Conservation (phyloP, 257 asterid genomes). For the Jacaranda mimosifolia region DNA sequence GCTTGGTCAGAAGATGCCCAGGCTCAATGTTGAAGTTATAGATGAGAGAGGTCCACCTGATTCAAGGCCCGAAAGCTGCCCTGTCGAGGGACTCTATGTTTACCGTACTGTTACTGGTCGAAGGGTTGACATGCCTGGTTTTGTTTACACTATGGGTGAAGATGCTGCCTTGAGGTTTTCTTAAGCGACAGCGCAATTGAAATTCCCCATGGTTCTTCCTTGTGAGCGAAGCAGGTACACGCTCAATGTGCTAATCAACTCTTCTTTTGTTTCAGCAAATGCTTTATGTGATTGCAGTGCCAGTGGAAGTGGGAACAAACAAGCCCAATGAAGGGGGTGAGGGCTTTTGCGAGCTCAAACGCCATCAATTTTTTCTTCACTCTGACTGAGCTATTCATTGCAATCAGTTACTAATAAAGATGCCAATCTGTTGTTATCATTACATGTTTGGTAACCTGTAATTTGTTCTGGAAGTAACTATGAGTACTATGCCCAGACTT, state of each 20-base stretch:
- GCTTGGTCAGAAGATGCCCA: constrained; percentile 83
- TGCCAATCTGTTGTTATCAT: constrained; percentile 32
- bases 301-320: constrained; percentile 39
- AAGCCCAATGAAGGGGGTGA: constrained; percentile 13
- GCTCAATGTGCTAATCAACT: constrained; percentile 9
- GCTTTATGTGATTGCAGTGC: constrained; percentile 50
- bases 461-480: constrained; percentile 27
- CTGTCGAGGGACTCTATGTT: constrained; percentile 81
- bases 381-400: constrained; percentile 63
- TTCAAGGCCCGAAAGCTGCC: constrained; percentile 71
- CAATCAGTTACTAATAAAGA: constrained; percentile 49
- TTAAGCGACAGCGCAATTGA: constrained; percentile 21
- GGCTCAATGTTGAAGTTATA: constrained; percentile 90
- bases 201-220: constrained; percentile 11
- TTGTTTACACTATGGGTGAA: constrained; percentile 78
- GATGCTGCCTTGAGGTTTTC: constrained; percentile 52
- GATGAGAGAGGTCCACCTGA: constrained; percentile 90
- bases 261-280: constrained; percentile 42
- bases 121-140: constrained; percentile 88
- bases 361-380: constrained; percentile 52
- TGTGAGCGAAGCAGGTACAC: constrained; percentile 51
- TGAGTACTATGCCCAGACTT: constrained; percentile 47
- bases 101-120: constrained; percentile 86
- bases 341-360: constrained; percentile 48
- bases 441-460: constrained; percentile 34